Evolutionary conservation across 2,329 filamentous ascomycete species (phyloP).

Genomic region (Westerdykella ornata): DNA sequence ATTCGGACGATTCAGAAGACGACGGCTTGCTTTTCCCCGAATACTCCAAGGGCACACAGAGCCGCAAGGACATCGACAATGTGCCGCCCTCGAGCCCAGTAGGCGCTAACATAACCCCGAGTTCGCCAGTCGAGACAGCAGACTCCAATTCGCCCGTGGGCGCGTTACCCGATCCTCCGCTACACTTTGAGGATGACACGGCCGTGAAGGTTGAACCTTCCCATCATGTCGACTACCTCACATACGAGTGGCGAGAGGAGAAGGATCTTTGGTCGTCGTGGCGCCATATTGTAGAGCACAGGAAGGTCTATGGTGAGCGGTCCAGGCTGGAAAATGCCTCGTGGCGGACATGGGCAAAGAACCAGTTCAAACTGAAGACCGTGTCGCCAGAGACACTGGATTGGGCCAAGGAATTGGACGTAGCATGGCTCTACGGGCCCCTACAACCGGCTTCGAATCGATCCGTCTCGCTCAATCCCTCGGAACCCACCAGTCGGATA

Average conservation of each 20-base stretch:
- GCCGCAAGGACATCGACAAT: conserved; percentile 8
- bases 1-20: conserved; percentile 44
- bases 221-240: conserved; percentile 89
- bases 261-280: conserved; percentile 90
- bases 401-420: conserved; percentile 98
- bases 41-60: conserved; percentile 26
- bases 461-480: conserved; percentile 43
- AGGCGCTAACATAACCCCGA: conserved; percentile 27
- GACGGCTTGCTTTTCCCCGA: conserved; percentile 42
- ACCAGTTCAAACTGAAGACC: conserved; percentile 78
- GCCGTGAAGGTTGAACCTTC: conserved; percentile 68
- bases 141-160: conserved; percentile 38
- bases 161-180: conserved; percentile 51
- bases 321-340: conserved; percentile 88
- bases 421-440: conserved; percentile 95
- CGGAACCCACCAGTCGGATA: conserved; percentile 49
- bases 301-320: conserved; percentile 71
- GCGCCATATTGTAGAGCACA: conserved; percentile 81
- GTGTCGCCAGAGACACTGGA: conserved; percentile 88
- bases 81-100: conserved; percentile 37
- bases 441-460: conserved; percentile 65
- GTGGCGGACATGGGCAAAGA: conserved; percentile 94
- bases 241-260: conserved; percentile 87
- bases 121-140: conserved; percentile 51
- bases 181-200: conserved; percentile 66